Percentiles rank a stretch among this genome's conserved stretches.
phyloP scores from a whole-genome alignment of 2,329 filamentous ascomycete species.

The Aspergillus tubingensis region DNA sequence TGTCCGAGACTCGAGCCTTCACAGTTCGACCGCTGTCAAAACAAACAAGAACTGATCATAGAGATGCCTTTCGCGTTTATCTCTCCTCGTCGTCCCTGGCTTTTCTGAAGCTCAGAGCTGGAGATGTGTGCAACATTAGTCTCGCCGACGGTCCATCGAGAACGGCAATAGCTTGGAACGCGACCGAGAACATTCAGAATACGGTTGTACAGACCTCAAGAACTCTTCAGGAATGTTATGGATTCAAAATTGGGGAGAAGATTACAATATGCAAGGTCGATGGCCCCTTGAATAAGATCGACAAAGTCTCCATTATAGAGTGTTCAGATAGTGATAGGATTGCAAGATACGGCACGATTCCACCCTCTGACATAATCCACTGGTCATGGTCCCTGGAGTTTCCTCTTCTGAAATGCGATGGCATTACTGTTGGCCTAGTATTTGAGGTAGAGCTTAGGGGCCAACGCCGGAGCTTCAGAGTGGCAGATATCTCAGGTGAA shows the following conservation, averaged over 20 bases:
- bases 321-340: conserved; percentile 48
- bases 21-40: conserved; percentile 58
- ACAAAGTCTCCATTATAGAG: conserved; percentile 63
- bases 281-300: conserved; percentile 55
- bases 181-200: conserved; percentile 63
- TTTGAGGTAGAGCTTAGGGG: conserved; percentile 65
- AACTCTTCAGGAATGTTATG: conserved; percentile 70
- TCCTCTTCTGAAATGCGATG: conserved; percentile 58
- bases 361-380: conserved; percentile 39
- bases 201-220: conserved; percentile 73
- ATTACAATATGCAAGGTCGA: conserved; percentile 62
- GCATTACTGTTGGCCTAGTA: conserved; percentile 68
- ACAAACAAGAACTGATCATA: conserved; percentile 50
- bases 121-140: conserved; percentile 55
- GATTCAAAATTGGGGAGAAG: conserved; percentile 70
- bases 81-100: conserved; percentile 59
- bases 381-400: conserved; percentile 54
- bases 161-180: conserved; percentile 64
- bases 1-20: conserved; percentile 48
- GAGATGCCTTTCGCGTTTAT: conserved; percentile 62
- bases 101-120: conserved; percentile 56
- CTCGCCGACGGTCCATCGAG: conserved; percentile 45
- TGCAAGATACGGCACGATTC: conserved; percentile 38
- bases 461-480: conserved; percentile 62
- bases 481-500: conserved; percentile 57